These are phyloP conservation scores for Fusarium haematococcum DNA, from an alignment of 2,329 filamentous ascomycete genomes.

Conservation along the genomic window DNA sequence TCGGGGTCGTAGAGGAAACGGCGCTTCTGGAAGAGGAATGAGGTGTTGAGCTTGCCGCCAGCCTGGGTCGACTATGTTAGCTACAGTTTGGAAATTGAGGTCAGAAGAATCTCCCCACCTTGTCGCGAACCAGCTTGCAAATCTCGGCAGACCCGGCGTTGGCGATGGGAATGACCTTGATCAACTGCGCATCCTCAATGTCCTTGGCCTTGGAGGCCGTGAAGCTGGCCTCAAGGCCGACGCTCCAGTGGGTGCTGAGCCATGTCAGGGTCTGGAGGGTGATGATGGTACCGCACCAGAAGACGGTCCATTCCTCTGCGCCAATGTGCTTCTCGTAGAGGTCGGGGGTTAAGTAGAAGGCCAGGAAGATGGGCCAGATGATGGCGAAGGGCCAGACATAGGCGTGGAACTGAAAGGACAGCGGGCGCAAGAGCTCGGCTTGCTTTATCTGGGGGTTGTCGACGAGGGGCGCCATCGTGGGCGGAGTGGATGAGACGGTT, in stretches of 20 bases:
- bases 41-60: slow-evolving; percentile 80
- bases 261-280: slow-evolving; percentile 90
- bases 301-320: slow-evolving; percentile 97
- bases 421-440: slow-evolving; percentile 88
- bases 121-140: slow-evolving; percentile 82
- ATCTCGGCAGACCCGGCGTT: slow-evolving; percentile 94
- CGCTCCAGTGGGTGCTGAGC: slow-evolving; percentile 98
- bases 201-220: slow-evolving; percentile 78
- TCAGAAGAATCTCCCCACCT: slow-evolving; percentile 54
- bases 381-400: slow-evolving; percentile 95
- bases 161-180: slow-evolving; percentile 90
- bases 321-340: slow-evolving; percentile 92
- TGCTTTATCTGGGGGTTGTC: slow-evolving; percentile 90
- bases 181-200: slow-evolving; percentile 81
- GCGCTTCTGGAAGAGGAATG: slow-evolving; percentile 98
- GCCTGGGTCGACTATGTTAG: slow-evolving; percentile 56
- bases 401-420: slow-evolving; percentile 82
- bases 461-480: slow-evolving; percentile 81
- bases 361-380: slow-evolving; percentile 91
- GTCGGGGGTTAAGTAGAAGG: slow-evolving; percentile 84
- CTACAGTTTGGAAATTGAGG: slow-evolving; percentile 6
- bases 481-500: slow-evolving; percentile 25
- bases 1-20: slow-evolving; percentile 87
- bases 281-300: slow-evolving; percentile 90
- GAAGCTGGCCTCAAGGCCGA: slow-evolving; percentile 85